Evolutionary conservation across 2,329 filamentous ascomycete genomes (phyloP).

Genomic region (Fusarium xyrophilum): DNA sequence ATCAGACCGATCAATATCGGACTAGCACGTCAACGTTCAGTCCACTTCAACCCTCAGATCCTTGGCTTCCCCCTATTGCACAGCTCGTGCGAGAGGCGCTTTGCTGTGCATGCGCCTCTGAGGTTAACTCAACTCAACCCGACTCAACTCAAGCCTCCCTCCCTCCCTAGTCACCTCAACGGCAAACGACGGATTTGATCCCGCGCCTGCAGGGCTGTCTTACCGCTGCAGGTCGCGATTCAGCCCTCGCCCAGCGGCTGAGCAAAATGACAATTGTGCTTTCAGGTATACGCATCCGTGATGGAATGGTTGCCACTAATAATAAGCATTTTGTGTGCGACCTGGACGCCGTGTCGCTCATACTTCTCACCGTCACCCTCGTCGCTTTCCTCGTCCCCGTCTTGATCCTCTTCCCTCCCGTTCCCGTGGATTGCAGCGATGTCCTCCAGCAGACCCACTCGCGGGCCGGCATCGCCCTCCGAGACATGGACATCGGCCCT

Average conservation of each 20-base stretch:
- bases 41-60: background rate
- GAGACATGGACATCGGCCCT: slow-evolving; percentile 48
- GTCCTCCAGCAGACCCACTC: slow-evolving; percentile 62
- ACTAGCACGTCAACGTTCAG: background rate
- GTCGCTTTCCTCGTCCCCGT: slow-evolving; percentile 61
- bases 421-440: slow-evolving; percentile 60
- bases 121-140: slow-evolving; percentile 6
- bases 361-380: slow-evolving; percentile 54
- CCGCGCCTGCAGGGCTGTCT: slow-evolving; percentile 28
- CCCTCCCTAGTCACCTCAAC: background rate
- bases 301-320: slow-evolving; percentile 25
- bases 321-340: slow-evolving; percentile 31
- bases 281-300: slow-evolving; percentile 18
- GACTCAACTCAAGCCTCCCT: background rate
- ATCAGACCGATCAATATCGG: background rate
- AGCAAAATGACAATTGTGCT: slow-evolving; percentile 33
- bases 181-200: slow-evolving; percentile 23
- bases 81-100: slow-evolving; percentile 7
- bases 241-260: slow-evolving; percentile 27
- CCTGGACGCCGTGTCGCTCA: slow-evolving; percentile 45
- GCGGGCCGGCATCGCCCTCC: slow-evolving; percentile 52
- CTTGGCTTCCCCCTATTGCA: background rate
- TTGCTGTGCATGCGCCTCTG: slow-evolving; percentile 7
- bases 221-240: slow-evolving; percentile 20
- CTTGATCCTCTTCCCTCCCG: slow-evolving; percentile 61